Evolutionary conservation across 2,329 filamentous ascomycete species (phyloP).

Genomic region (Talaromyces islandicus): DNA sequence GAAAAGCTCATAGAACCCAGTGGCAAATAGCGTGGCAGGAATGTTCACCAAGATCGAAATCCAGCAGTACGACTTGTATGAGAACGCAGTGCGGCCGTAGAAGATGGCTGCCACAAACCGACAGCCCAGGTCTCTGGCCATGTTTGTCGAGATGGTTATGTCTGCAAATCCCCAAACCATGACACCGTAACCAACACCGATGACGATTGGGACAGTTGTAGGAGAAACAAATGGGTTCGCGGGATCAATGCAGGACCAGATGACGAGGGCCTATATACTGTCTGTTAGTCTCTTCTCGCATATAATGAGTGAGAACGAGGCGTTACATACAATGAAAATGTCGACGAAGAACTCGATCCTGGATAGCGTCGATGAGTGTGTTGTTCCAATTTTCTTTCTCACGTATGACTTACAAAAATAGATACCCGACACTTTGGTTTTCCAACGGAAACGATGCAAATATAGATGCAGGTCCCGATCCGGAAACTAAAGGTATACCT

Average conservation of each 20-base stretch:
- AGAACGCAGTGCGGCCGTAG: slow-evolving; percentile 47
- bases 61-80: slow-evolving; percentile 41
- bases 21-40: slow-evolving; percentile 52
- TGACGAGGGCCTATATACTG: slow-evolving; percentile 41
- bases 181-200: slow-evolving; percentile 50
- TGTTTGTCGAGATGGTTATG: slow-evolving; percentile 51
- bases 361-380: background rate
- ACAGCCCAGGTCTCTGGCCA: slow-evolving; percentile 54
- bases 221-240: slow-evolving; percentile 53
- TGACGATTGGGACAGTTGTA: slow-evolving; percentile 45
- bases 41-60: slow-evolving; percentile 53
- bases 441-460: slow-evolving; percentile 49
- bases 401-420: slow-evolving; percentile 39
- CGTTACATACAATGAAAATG: slow-evolving; percentile 43
- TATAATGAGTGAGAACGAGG: background rate
- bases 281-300: background rate
- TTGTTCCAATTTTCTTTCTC: background rate
- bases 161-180: slow-evolving; percentile 55
- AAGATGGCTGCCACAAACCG: slow-evolving; percentile 56
- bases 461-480: slow-evolving; percentile 49
- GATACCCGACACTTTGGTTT: slow-evolving; percentile 49
- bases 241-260: slow-evolving; percentile 54
- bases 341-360: slow-evolving; percentile 54
- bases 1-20: slow-evolving; percentile 50
- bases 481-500: slow-evolving; percentile 36